phyloP scores from a whole-genome alignment of 1,284 basidiomycete species.

The Inonotus obliquus region DNA sequence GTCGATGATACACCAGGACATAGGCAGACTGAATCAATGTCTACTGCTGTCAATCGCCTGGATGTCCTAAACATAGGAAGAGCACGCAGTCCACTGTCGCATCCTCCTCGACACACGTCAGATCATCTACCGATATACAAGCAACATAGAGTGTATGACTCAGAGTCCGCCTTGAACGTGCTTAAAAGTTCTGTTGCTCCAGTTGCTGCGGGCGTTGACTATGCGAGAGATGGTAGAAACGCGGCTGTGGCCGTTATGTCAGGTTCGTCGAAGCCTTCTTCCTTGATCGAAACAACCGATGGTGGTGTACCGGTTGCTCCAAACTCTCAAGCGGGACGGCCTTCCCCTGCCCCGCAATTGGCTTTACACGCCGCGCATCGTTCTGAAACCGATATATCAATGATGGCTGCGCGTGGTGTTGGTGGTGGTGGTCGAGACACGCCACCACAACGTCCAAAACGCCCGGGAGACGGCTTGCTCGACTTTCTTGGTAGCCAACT shows the following conservation, averaged over 20 bases:
- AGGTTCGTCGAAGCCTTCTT: neutral
- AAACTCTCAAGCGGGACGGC: neutral
- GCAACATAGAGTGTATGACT: neutral
- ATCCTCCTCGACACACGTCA: neutral
- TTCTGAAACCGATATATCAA: neutral
- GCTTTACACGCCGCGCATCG: slow-evolving; percentile 1
- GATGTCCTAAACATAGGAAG: neutral
- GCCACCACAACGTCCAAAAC: slow-evolving; percentile 8
- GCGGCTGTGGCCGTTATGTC: neutral
- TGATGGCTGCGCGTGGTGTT: neutral
- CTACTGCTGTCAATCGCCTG: neutral
- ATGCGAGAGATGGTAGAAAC: neutral
- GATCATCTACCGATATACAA: neutral
- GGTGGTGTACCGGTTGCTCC: neutral
- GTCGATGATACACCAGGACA: neutral
- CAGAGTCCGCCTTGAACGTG: neutral
- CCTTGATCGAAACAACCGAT: neutral
- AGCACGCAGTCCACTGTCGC: neutral
- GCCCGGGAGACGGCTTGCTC: slow-evolving; percentile 12
- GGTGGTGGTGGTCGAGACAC: neutral
- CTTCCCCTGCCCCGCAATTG: neutral
- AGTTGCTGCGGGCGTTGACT: neutral
- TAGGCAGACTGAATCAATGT: neutral
- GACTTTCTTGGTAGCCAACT: slow-evolving; percentile 15
- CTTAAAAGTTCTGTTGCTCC: neutral